A percentile compares a stretch with the other conserved stretches of the same genome.
Conservation (phyloP, 768 basidiomycete species). For the Leccinum arenicola region DNA sequence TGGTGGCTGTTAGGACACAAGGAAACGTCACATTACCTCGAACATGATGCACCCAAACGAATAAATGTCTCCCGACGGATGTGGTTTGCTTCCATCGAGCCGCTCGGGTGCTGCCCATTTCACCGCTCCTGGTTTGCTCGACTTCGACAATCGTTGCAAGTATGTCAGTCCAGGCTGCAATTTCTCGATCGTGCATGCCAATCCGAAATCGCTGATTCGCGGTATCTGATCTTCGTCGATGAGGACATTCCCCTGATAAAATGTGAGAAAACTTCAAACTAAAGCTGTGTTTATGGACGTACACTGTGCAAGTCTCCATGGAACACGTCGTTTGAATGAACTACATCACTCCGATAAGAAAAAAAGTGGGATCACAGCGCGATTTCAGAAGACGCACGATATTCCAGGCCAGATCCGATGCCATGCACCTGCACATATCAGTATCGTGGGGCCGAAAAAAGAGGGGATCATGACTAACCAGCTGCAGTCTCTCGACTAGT, state of each 20-base stretch:
- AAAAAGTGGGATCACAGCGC: not conserved
- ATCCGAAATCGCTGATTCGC: not conserved
- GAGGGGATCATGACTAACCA: too few relatives aligned
- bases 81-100: not conserved
- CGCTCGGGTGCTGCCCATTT: slow-evolving; percentile 5
- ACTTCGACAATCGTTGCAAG: not conserved
- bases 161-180: not conserved
- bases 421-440: not conserved
- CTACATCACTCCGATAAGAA: not conserved
- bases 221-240: not conserved
- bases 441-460: too few relatives aligned
- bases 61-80: not conserved
- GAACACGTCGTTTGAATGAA: not conserved
- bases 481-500: too few relatives aligned
- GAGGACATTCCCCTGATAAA: not conserved
- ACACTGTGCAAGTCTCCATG: not conserved
- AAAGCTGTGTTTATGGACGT: not conserved
- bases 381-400: not conserved
- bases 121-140: not conserved
- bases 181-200: not conserved
- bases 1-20: not conserved
- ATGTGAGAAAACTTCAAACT: not conserved
- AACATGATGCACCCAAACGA: slow-evolving; percentile 3
- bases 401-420: not conserved
- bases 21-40: not conserved